phyloP scores from a whole-genome alignment of 306 rosid species.

The Herpetospermum pedunculosum region DNA sequence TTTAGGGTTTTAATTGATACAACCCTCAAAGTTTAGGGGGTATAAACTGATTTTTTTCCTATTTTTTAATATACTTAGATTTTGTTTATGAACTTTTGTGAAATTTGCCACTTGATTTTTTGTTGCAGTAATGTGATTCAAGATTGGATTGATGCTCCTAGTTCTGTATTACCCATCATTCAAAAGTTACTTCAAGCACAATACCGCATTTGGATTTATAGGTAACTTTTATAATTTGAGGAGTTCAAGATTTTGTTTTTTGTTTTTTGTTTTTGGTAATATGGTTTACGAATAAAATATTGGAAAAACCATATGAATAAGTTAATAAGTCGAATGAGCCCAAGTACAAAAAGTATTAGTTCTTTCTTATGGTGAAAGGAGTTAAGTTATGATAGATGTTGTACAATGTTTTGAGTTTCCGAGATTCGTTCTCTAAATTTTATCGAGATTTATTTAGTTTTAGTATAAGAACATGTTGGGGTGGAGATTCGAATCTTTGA shows the following conservation, averaged over 20 bases:
- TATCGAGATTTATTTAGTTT: too few relatives aligned
- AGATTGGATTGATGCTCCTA: conserved; percentile 39
- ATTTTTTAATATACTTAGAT: not conserved
- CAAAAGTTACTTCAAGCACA: conserved; percentile 30
- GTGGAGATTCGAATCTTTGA: too few relatives aligned
- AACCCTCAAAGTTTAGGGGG: too few relatives aligned
- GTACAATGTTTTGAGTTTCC: not conserved
- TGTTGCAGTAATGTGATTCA: conserved; percentile 23
- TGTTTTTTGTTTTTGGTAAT: too few relatives aligned
- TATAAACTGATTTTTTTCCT: not conserved
- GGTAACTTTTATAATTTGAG: conserved; percentile 14
- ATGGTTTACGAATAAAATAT: too few relatives aligned
- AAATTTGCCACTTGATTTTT: not conserved
- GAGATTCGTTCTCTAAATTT: too few relatives aligned
- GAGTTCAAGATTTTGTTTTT: too few relatives aligned
- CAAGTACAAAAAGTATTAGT: too few relatives aligned
- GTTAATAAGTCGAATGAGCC: too few relatives aligned
- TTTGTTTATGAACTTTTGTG: not conserved
- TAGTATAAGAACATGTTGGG: too few relatives aligned
- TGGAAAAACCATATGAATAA: too few relatives aligned
- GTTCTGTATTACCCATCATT: conserved; percentile 39
- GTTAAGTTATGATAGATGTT: not conserved
- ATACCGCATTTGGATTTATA: conserved; percentile 52
- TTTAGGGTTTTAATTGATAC: too few relatives aligned
- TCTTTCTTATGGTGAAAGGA: not conserved